phyloP scores from a whole-genome alignment of 768 basidiomycete species.

The Boletus rubroflammeus region DNA sequence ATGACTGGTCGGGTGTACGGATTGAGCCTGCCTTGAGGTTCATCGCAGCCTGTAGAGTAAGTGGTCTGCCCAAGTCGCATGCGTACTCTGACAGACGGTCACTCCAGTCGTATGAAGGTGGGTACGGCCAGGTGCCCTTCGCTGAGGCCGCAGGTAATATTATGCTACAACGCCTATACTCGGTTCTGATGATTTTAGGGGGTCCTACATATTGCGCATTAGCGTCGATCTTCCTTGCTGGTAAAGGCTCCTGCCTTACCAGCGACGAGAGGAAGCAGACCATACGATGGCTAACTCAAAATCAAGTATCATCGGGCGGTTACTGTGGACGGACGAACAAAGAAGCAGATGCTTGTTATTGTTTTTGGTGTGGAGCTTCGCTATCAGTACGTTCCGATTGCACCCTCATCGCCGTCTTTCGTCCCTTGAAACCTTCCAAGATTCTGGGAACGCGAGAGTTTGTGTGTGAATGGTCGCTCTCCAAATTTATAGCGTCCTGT shows the following conservation, averaged over 20 bases:
- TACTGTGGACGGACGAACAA: slow-evolving; percentile 90
- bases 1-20: slow-evolving; percentile 76
- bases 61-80: slow-evolving; percentile 13
- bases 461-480: slow-evolving; percentile 54
- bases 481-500: slow-evolving; percentile 63
- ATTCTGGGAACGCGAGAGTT: slow-evolving; percentile 61
- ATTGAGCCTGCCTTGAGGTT: slow-evolving; percentile 57
- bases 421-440: slow-evolving; percentile 35
- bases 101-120: slow-evolving; percentile 84
- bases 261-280: slow-evolving; percentile 48
- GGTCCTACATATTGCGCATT: slow-evolving; percentile 93
- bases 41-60: slow-evolving; percentile 69
- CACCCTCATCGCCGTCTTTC: neutral
- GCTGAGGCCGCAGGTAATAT: slow-evolving; percentile 80
- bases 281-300: slow-evolving; percentile 73
- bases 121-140: slow-evolving; percentile 78
- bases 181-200: slow-evolving; percentile 41
- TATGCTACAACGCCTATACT: neutral
- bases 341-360: slow-evolving; percentile 89
- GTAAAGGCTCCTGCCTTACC: slow-evolving; percentile 22
- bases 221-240: slow-evolving; percentile 63
- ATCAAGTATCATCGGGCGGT: slow-evolving; percentile 65
- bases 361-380: slow-evolving; percentile 90
- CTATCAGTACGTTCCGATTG: slow-evolving; percentile 51
- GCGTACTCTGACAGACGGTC: neutral